Evolutionary conservation across 345 rosid genomes (phyloP), one percentile per base, ranked within the genome.

Genomic region (Citrus glauca): DNA sequence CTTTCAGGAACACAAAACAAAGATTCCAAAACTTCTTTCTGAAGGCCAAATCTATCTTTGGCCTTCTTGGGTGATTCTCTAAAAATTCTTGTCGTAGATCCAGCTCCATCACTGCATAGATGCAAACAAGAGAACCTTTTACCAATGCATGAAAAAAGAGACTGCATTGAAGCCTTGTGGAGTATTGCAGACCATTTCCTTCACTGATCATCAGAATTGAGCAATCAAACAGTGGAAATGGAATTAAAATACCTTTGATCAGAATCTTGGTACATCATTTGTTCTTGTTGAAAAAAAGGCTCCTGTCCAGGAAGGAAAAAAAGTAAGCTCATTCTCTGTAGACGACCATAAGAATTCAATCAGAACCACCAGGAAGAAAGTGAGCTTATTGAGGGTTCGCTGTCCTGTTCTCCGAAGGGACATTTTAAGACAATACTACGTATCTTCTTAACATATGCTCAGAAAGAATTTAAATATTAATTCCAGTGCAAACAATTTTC

Each of bases 1-100:
- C 81, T 88, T 59, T 81, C 84, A 10, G 79, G 72, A 78, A 74
- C 79, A 75, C 55, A 64, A 82, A 90, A 90, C 60, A 90, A 82
- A 42, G 90, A 78, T 79, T 79, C 78, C 73, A 92, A 72, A 37
- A 92, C 77, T 79, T 89, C 91, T 78, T 76, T 89, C 77, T 81
- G 88, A 78, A 85, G 82, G 72, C 77, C 73, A 61, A 62, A 38
- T 76, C 82, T 86, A 69, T 82, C 75, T 59, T 66, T 82, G 70
- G 55, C 37, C 37, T 35, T 66, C 69, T 64, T 62, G 66, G 70
- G 74, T 66, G 80, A 55, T 74, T 68, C 67, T 72, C 55, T 69
- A 27, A 63, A 55, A 16, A 55, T 61, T 73, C 56, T 67, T 8
- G n/a, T 37, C 60, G 30, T 40, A 32, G 37, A 69, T 76, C 65